A percentile compares a stretch with the other conserved stretches of the same genome.
Conservation (phyloP, 2,329 filamentous ascomycete species). For the Penicillium sp. region DNA sequence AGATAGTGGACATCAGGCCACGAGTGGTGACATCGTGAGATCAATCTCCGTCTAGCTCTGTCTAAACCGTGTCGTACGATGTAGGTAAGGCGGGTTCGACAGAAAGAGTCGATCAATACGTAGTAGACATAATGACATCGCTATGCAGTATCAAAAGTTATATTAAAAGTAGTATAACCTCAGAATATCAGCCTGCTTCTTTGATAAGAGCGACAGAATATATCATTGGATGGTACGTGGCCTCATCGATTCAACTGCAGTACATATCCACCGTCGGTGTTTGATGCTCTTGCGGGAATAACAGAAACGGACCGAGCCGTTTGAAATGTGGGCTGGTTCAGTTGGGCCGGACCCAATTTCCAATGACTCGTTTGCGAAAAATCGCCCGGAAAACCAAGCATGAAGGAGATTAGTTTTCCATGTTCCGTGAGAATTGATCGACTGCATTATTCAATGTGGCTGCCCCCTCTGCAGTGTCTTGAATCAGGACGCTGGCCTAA, state of each 20-base stretch:
- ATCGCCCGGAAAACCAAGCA: background rate
- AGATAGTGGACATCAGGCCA: background rate
- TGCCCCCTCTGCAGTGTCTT: background rate
- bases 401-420: background rate
- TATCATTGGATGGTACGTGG: background rate
- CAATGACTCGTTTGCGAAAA: background rate
- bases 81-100: background rate
- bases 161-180: background rate
- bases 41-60: background rate
- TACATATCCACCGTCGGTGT: background rate
- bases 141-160: too few species aligned
- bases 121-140: background rate
- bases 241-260: background rate
- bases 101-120: background rate
- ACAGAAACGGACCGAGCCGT: conserved; percentile 7
- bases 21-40: background rate
- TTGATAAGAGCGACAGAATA: too few species aligned
- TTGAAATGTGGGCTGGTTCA: conserved; percentile 4
- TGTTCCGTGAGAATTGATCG: background rate
- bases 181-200: background rate
- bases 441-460: background rate
- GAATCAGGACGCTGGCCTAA: background rate
- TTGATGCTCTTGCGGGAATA: background rate
- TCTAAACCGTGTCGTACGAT: background rate
- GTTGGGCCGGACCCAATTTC: background rate